A percentile compares a stretch with the other conserved stretches of the same genome.
Evolutionary conservation across 116 monocot genomes (phyloP).

Genomic region (Cymodocea nodosa): DNA sequence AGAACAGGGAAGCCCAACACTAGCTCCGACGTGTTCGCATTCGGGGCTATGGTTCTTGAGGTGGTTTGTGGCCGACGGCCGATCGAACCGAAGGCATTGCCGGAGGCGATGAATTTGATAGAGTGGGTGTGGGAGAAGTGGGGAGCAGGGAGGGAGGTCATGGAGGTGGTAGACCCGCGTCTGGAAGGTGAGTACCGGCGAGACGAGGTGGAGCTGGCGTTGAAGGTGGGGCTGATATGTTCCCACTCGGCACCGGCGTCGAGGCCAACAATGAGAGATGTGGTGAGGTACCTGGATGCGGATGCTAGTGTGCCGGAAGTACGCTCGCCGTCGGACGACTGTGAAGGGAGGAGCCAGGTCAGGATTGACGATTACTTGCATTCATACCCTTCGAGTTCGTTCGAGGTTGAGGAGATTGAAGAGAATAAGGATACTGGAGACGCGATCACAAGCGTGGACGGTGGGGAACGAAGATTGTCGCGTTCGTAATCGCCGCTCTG

Average conservation of each 20-base stretch:
- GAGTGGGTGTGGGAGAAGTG: constrained; percentile 9
- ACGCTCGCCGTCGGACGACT: too few relatives aligned
- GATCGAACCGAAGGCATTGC: constrained; percentile 21
- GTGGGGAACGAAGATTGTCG: too few relatives aligned
- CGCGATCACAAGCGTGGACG: too few relatives aligned
- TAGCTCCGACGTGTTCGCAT: constrained; percentile 25
- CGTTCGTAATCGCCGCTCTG: too few relatives aligned
- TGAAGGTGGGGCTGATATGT: constrained; percentile 2
- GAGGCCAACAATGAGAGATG: background rate
- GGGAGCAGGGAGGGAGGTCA: constrained; percentile 7
- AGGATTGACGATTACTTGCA: too few relatives aligned
- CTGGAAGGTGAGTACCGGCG: background rate
- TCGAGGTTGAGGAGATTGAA: too few relatives aligned
- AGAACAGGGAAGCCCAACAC: constrained; percentile 6
- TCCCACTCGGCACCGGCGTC: background rate
- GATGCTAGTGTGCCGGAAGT: too few relatives aligned
- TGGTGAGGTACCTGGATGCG: background rate
- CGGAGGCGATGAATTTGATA: constrained; percentile 27
- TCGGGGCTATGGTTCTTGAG: constrained; percentile 36
- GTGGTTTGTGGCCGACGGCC: constrained; percentile 49
- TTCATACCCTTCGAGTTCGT: too few relatives aligned
- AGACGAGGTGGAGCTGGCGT: background rate
- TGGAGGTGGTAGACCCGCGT: constrained; percentile 19
- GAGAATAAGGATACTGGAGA: too few relatives aligned
- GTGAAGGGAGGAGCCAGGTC: too few relatives aligned